A percentile compares a stretch with the other conserved stretches of the same genome.
Conservation (phyloP, 75 land plant species). For the Pinus albicaulis region DNA sequence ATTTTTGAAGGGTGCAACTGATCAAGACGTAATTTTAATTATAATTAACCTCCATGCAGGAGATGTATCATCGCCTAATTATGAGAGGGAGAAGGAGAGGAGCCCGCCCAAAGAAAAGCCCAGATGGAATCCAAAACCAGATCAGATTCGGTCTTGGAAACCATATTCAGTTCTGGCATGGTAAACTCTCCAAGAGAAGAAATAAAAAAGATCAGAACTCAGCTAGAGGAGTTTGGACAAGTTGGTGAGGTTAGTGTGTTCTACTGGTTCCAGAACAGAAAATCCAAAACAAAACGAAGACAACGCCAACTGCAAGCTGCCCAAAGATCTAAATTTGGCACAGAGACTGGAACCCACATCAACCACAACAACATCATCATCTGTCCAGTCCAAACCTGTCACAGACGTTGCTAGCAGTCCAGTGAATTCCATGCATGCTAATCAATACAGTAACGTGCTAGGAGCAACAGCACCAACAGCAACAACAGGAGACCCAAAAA, state of each 20-base stretch:
- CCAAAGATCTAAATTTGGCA: background rate
- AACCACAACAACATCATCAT: slow-evolving; percentile 23
- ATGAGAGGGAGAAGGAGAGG: slow-evolving; percentile 27
- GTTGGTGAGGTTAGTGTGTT: slow-evolving; percentile 90
- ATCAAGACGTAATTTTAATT: background rate
- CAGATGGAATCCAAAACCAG: slow-evolving; percentile 85
- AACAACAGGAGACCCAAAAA: too few relatives aligned
- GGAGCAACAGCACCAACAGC: background rate
- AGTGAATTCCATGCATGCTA: too few relatives aligned
- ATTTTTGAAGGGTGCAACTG: too few relatives aligned
- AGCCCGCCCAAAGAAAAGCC: slow-evolving; percentile 77
- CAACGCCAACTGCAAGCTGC: slow-evolving; percentile 29
- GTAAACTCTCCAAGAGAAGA: slow-evolving; percentile 73
- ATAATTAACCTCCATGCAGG: background rate
- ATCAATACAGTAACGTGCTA: background rate
- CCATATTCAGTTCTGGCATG: slow-evolving; percentile 78
- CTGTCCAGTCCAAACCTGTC: too few relatives aligned
- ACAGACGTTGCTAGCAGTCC: too few relatives aligned
- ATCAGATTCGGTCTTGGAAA: slow-evolving; percentile 72
- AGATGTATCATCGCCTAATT: background rate
- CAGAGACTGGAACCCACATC: slow-evolving; percentile 15
- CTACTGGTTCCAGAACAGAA: slow-evolving; percentile 95
- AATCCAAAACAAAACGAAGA: slow-evolving; percentile 77
- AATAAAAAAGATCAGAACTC: slow-evolving; percentile 62
- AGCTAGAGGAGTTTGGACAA: slow-evolving; percentile 71